Evolutionary conservation across 1,139 yeast genomes (phyloP).

Genomic region (Meyerozyma sp.): DNA sequence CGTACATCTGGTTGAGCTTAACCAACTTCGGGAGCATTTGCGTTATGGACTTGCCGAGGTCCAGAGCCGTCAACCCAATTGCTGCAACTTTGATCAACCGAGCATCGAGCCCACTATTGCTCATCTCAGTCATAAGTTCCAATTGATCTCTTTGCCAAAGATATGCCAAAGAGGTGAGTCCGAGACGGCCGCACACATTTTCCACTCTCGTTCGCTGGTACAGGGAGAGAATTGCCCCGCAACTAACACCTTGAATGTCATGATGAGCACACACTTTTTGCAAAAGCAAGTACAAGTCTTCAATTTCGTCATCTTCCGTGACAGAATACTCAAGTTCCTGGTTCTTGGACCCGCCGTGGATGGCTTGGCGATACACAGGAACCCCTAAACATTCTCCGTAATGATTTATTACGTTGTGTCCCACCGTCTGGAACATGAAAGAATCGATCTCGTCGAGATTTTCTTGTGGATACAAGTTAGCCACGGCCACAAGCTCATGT

Average conservation of each 20-base stretch:
- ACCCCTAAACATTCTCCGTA: constrained; percentile 70
- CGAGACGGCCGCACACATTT: constrained; percentile 73
- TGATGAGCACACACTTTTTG: constrained; percentile 53
- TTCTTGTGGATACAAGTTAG: constrained; percentile 68
- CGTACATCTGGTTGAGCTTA: constrained; percentile 58
- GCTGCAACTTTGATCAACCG: constrained; percentile 91
- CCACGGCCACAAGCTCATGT: constrained; percentile 80
- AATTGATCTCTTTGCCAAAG: constrained; percentile 87
- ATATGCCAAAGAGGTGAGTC: constrained; percentile 64
- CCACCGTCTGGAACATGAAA: constrained; percentile 98
- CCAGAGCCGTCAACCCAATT: constrained; percentile 60
- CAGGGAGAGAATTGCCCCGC: constrained; percentile 91
- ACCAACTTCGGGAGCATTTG: constrained; percentile 57
- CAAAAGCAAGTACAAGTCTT: constrained; percentile 61
- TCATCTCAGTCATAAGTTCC: constrained; percentile 80
- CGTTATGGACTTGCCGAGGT: constrained; percentile 64
- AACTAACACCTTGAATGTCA: constrained; percentile 79
- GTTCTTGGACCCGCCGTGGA: constrained; percentile 59
- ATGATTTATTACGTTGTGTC: constrained; percentile 67
- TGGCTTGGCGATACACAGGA: constrained; percentile 72
- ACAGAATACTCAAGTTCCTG: constrained; percentile 62
- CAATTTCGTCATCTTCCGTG: constrained; percentile 78
- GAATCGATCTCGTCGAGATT: constrained; percentile 72
- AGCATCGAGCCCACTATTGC: constrained; percentile 69
- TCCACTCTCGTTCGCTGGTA: constrained; percentile 93